Evolutionary conservation across 2,329 filamentous ascomycete species (phyloP).

Genomic region (Fusarium sp.): DNA sequence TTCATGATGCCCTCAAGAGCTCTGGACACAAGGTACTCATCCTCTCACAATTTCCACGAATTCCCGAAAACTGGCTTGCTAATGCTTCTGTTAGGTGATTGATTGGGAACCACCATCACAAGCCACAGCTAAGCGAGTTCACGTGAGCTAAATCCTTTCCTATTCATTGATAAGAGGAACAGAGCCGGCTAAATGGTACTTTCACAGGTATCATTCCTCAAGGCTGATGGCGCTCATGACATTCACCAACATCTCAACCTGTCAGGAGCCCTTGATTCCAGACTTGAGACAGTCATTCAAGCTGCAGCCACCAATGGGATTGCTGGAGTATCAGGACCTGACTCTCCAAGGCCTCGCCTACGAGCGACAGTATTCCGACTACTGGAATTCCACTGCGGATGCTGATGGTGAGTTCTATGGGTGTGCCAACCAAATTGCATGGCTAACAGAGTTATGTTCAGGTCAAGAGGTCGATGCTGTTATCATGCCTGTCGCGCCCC

Average conservation of each 20-base stretch:
- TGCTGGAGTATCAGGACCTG: constrained; percentile 52
- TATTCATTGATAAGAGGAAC: neutral
- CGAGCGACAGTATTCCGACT: constrained; percentile 71
- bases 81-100: constrained; percentile 42
- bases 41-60: neutral
- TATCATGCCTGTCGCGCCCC: constrained; percentile 63
- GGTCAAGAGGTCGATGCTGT: constrained; percentile 67
- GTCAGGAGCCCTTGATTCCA: constrained; percentile 64
- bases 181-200: neutral
- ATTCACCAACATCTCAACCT: constrained; percentile 62
- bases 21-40: constrained; percentile 55
- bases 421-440: too few species aligned
- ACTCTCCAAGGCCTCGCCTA: constrained; percentile 67
- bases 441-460: constrained; percentile 7
- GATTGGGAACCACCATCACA: constrained; percentile 33
- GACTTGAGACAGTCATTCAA: constrained; percentile 54
- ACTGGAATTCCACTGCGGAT: constrained; percentile 68
- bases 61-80: too few species aligned
- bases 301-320: constrained; percentile 39
- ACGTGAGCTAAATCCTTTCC: neutral
- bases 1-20: neutral
- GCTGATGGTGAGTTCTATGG: constrained; percentile 57
- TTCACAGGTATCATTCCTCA: constrained; percentile 44
- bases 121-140: constrained; percentile 13
- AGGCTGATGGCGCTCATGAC: constrained; percentile 49